Conservation (phyloP, 108 stramenopile genomes). For the Cyclotella atomus region DNA sequence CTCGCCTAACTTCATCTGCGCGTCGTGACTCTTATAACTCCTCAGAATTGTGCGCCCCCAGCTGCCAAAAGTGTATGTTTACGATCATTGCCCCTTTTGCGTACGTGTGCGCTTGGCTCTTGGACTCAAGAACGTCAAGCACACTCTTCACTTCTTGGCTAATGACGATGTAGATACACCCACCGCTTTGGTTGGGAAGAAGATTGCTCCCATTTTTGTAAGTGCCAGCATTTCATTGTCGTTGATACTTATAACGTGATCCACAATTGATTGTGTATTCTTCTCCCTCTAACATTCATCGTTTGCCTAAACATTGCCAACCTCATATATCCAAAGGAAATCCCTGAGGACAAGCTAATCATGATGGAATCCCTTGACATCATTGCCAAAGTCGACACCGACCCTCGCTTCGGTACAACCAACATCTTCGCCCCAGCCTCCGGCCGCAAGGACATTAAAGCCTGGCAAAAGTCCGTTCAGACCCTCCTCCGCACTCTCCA, state of each 20-base stretch:
- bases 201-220: constrained; percentile 95
- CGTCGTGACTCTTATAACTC: background rate
- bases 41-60: constrained; percentile 50
- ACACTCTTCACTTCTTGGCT: constrained; percentile 85
- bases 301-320: no score
- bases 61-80: constrained; percentile 88
- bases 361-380: constrained; percentile 97
- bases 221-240: no score
- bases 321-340: no score
- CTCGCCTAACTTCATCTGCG: no score
- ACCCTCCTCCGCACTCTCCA: constrained; percentile 82
- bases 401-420: constrained; percentile 90
- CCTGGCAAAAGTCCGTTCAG: constrained; percentile 91
- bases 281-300: no score
- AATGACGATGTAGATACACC: constrained; percentile 96
- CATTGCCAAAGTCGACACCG: constrained; percentile 82
- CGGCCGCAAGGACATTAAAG: constrained; percentile 89
- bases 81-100: constrained; percentile 99
- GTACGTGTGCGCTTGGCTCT: constrained; percentile 93
- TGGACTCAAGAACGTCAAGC: constrained; percentile 93
- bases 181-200: constrained; percentile 92
- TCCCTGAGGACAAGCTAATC: constrained; percentile 78
- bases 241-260: no score
- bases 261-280: background rate
- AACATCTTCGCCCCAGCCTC: constrained; percentile 65